Evolutionary conservation across 176 grass and related monocot genomes (phyloP).

Genomic region (Cenchrus americanus): DNA sequence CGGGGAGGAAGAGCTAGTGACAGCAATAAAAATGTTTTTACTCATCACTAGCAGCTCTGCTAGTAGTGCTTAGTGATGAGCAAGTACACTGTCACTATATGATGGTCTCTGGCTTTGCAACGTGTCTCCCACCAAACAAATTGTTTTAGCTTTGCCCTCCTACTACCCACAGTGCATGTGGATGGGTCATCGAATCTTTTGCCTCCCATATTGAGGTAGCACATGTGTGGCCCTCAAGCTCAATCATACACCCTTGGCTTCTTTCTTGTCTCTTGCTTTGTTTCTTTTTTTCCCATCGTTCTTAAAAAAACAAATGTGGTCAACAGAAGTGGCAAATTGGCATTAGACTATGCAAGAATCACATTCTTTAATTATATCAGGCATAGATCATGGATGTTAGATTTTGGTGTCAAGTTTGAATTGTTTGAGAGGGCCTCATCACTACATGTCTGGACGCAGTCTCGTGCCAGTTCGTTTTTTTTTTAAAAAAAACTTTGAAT

Average conservation of each 20-base stretch:
- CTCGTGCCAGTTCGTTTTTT: no score
- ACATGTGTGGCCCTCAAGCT: slow-evolving; percentile 29
- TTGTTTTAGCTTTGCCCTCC: background rate
- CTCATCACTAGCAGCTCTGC: background rate
- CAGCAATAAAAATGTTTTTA: slow-evolving; percentile 4
- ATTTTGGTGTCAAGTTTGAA: background rate
- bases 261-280: background rate
- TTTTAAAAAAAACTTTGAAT: background rate
- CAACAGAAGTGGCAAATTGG: background rate
- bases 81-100: background rate
- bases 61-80: background rate
- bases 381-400: background rate
- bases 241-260: slow-evolving; percentile 29
- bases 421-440: background rate
- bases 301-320: background rate
- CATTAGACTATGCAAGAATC: slow-evolving; percentile 18
- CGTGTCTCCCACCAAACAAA: slow-evolving; percentile 2
- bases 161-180: slow-evolving; percentile 7
- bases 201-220: slow-evolving; percentile 47
- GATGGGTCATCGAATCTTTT: slow-evolving; percentile 28
- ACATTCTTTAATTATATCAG: background rate
- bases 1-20: background rate
- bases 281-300: no score
- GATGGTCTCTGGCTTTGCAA: slow-evolving; percentile 24
- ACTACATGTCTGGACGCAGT: background rate